A percentile compares a stretch with the other conserved stretches of the same genome.
Conservation (phyloP, 768 basidiomycete species). For the Lanmaoa rubissima region DNA sequence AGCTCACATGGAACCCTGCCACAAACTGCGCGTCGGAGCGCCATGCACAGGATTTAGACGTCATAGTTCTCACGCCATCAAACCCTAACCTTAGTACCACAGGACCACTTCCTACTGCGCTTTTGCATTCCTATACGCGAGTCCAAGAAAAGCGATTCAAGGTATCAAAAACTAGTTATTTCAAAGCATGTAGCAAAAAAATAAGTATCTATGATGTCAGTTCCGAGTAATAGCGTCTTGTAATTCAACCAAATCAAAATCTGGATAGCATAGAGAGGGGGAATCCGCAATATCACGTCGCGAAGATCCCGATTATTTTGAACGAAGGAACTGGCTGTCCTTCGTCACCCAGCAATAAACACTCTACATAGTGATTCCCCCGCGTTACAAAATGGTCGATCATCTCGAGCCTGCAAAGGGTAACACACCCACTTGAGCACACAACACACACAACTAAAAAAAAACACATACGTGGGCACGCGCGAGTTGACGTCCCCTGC, state of each 20-base stretch:
- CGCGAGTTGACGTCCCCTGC: constrained; percentile 61
- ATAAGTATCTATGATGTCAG: constrained; percentile 1
- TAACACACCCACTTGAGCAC: not conserved
- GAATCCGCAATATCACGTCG: constrained; percentile 48
- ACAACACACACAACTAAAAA: not conserved
- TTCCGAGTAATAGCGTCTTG: not conserved
- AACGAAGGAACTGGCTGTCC: constrained; percentile 76
- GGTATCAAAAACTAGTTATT: not conserved
- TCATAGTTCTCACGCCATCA: constrained; percentile 27
- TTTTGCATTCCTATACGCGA: too few relatives aligned
- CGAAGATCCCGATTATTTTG: constrained; percentile 89
- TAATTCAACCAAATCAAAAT: not conserved
- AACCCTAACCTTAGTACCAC: not conserved
- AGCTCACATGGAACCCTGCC: not conserved
- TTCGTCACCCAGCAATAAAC: constrained; percentile 84
- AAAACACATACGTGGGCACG: constrained; percentile 59
- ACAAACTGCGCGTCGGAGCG: not conserved
- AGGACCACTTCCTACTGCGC: too few relatives aligned
- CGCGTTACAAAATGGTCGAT: constrained; percentile 85
- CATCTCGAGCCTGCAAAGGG: constrained; percentile 58
- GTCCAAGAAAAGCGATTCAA: too few relatives aligned
- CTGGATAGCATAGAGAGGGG: not conserved
- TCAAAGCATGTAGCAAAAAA: not conserved
- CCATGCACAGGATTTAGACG: constrained; percentile 10
- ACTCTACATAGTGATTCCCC: constrained; percentile 94